Evolutionary conservation across 2,329 filamentous ascomycete genomes (phyloP).

Genomic region (Tolypocladium ovalisporum): DNA sequence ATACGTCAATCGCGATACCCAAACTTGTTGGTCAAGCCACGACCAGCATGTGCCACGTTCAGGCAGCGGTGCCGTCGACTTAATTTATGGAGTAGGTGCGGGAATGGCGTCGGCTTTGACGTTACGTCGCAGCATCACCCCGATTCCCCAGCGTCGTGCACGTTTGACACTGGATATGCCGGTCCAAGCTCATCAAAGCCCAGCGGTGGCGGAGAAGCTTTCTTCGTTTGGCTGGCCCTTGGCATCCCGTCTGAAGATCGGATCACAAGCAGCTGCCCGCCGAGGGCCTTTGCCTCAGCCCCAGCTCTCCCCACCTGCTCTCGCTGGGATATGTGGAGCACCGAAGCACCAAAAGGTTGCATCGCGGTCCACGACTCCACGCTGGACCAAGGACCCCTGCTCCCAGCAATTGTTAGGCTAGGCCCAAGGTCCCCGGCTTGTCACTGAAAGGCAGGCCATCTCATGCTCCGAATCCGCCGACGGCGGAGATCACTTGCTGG

Average conservation of each 20-base stretch:
- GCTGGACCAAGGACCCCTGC: background rate
- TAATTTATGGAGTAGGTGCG: background rate
- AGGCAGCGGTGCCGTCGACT: background rate
- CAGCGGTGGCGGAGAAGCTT: background rate
- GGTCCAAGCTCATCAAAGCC: background rate
- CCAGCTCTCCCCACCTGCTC: background rate
- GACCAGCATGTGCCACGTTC: background rate
- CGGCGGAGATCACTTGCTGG: background rate
- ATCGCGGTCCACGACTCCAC: background rate
- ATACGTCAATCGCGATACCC: background rate
- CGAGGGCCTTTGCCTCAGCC: background rate
- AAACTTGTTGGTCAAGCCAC: background rate
- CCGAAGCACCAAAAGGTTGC: background rate
- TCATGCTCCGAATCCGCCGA: background rate
- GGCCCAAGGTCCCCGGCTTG: background rate
- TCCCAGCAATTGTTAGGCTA: background rate
- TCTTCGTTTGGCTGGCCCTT: background rate
- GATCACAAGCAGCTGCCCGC: background rate
- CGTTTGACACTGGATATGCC: background rate
- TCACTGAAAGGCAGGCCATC: background rate
- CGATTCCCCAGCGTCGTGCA: background rate
- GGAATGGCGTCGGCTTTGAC: background rate
- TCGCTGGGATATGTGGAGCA: background rate
- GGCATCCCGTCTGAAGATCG: background rate
- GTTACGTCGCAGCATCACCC: background rate